Conservation (phyloP, 805 yeast species). For the Nematodospora valgi region DNA sequence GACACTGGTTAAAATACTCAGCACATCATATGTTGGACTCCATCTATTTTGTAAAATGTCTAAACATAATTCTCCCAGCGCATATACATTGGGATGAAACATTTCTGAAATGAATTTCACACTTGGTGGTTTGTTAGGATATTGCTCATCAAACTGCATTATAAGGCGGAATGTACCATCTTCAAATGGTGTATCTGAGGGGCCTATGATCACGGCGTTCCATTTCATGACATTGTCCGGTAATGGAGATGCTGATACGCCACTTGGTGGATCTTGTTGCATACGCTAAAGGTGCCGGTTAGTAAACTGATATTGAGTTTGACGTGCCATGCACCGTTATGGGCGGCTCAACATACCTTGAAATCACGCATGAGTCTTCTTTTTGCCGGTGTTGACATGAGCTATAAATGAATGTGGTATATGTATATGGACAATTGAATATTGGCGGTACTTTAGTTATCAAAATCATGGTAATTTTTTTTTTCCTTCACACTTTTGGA, state of each 20-base stretch:
- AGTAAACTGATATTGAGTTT: slow-evolving; percentile 3
- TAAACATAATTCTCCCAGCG: slow-evolving; percentile 90
- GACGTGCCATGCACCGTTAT: too few species aligned
- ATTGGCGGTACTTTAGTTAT: too few species aligned
- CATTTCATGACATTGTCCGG: slow-evolving; percentile 97
- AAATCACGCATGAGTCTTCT: slow-evolving; percentile 98
- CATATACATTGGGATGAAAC: slow-evolving; percentile 98
- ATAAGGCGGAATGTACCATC: slow-evolving; percentile 92
- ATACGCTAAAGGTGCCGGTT: slow-evolving; percentile 62
- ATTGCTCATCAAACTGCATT: slow-evolving; percentile 91
- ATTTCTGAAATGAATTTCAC: slow-evolving; percentile 89
- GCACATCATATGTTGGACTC: slow-evolving; percentile 98
- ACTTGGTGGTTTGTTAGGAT: slow-evolving; percentile 94
- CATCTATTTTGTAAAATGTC: slow-evolving; percentile 96
- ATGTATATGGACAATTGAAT: too few species aligned
- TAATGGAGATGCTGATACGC: slow-evolving; percentile 94
- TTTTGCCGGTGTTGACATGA: slow-evolving; percentile 98
- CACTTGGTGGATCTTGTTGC: slow-evolving; percentile 98
- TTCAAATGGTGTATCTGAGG: slow-evolving; percentile 95
- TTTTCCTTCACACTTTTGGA: too few species aligned
- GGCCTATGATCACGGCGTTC: slow-evolving; percentile 97
- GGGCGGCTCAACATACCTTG: slow-evolving; percentile 54
- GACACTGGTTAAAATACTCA: slow-evolving; percentile 88
- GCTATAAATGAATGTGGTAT: too few species aligned
- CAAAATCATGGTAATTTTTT: too few species aligned